Evolutionary conservation across 768 basidiomycete genomes (phyloP).

Genomic region (Lactarius deliciosus): DNA sequence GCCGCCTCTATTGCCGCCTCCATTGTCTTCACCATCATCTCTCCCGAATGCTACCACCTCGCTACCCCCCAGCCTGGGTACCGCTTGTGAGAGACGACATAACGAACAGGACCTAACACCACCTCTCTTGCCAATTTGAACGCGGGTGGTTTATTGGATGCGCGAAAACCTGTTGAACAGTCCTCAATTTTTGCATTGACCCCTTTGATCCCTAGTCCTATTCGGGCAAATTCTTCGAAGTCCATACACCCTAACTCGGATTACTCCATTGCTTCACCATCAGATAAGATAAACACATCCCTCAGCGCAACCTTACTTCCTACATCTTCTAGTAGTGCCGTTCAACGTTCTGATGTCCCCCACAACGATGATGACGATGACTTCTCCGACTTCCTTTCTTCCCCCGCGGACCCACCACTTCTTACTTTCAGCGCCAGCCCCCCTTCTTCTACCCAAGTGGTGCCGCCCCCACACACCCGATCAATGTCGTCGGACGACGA

Average conservation of each 20-base stretch:
- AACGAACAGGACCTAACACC: not conserved
- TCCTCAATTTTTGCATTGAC: conserved; percentile 3
- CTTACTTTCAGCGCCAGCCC: conserved; percentile 9
- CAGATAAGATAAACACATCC: conserved; percentile 8
- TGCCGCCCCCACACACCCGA: conserved; percentile 23
- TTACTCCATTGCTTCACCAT: not conserved
- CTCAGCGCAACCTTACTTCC: conserved; percentile 28
- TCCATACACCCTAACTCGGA: not conserved
- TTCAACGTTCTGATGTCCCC: not conserved
- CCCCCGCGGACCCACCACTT: conserved; percentile 31
- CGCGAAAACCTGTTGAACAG: not conserved
- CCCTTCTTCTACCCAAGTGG: not conserved
- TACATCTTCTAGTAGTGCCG: conserved; percentile 7
- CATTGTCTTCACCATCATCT: conserved; percentile 14
- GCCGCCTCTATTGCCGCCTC: conserved; percentile 23
- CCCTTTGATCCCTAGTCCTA: conserved; percentile 4
- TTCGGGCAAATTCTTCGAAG: not conserved
- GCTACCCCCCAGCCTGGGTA: not conserved
- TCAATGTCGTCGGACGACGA: conserved; percentile 41
- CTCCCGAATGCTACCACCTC: not conserved
- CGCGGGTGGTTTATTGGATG: not conserved
- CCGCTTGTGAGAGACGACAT: not conserved
- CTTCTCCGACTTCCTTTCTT: conserved; percentile 51
- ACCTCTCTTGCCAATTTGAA: not conserved
- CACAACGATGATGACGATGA: conserved; percentile 39